Evolutionary conservation across 2,329 filamentous ascomycete species (phyloP).

Genomic region (Clarireedia paspali): DNA sequence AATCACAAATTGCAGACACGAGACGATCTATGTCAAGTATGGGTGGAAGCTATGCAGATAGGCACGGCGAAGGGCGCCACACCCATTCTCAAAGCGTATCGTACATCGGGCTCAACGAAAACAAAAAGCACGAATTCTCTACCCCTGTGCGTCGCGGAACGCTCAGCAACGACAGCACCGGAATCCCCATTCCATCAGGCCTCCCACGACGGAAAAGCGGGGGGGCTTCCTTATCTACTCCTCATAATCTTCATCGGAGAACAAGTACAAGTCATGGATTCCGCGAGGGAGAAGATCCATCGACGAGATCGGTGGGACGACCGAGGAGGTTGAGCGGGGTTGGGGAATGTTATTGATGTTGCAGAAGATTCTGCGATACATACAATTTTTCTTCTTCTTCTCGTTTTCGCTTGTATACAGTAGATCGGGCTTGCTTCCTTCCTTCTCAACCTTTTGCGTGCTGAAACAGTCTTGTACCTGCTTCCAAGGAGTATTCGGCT

Average conservation of each 20-base stretch:
- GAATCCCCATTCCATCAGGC: conserved; percentile 38
- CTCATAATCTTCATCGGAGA: conserved; percentile 14
- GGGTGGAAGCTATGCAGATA: conserved; percentile 24
- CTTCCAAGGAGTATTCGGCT: too few species aligned
- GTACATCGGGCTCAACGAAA: conserved; percentile 24
- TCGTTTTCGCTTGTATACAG: conserved; percentile 7
- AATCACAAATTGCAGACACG: conserved; percentile 25
- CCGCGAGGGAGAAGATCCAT: conserved; percentile 18
- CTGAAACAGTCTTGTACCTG: too few species aligned
- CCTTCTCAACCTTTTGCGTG: too few species aligned
- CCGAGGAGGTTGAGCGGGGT: conserved; percentile 44
- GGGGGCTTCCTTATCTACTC: conserved; percentile 27
- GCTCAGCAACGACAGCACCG: conserved; percentile 33
- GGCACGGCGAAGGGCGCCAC: conserved; percentile 21
- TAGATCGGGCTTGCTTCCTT: background rate
- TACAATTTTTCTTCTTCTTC: background rate
- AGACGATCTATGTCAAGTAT: conserved; percentile 28
- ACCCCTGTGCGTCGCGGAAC: conserved; percentile 33
- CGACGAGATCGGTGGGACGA: conserved; percentile 12
- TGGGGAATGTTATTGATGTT: conserved; percentile 46
- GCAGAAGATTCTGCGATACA: background rate
- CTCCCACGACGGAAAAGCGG: conserved; percentile 45
- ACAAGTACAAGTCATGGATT: conserved; percentile 23
- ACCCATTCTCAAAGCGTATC: conserved; percentile 30
- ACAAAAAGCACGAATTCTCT: conserved; percentile 25